phyloP scores from a whole-genome alignment of 208 protist species.

The Acanthamoeba culbertsoni region DNA sequence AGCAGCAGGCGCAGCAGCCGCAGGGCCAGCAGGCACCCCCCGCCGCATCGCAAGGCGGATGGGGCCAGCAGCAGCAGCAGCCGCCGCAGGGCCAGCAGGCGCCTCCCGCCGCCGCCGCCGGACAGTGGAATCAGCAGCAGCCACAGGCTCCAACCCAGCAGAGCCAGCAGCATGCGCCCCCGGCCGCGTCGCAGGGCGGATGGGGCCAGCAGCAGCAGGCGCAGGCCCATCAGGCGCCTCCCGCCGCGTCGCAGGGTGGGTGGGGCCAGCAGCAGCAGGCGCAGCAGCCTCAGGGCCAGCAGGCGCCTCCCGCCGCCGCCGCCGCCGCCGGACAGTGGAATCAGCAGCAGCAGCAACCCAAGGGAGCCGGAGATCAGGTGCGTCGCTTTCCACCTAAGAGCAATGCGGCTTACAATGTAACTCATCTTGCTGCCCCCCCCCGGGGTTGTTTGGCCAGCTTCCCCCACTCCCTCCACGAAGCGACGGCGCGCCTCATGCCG shows the following conservation, averaged over 20 bases:
- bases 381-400: too few species aligned
- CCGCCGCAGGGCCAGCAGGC: not conserved
- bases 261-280: not conserved
- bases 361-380: too few species aligned
- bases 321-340: not conserved
- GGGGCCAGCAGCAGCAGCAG: not conserved
- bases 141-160: not conserved
- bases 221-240: not conserved
- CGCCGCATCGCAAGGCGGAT: not conserved
- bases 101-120: not conserved
- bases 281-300: not conserved
- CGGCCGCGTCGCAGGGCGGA: not conserved
- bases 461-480: not conserved
- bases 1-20: not conserved
- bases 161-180: too few species aligned
- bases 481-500: not conserved
- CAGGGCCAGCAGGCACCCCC: not conserved
- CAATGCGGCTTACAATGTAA: too few species aligned
- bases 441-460: too few species aligned
- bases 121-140: not conserved
- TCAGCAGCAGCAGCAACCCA: too few species aligned
- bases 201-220: not conserved
- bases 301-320: not conserved
- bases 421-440: too few species aligned
- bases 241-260: not conserved